Evolutionary conservation across 2,329 filamentous ascomycete species (phyloP), one percentile per base, ranked within the genome.

Genomic region (Fusarium mangiferae): DNA sequence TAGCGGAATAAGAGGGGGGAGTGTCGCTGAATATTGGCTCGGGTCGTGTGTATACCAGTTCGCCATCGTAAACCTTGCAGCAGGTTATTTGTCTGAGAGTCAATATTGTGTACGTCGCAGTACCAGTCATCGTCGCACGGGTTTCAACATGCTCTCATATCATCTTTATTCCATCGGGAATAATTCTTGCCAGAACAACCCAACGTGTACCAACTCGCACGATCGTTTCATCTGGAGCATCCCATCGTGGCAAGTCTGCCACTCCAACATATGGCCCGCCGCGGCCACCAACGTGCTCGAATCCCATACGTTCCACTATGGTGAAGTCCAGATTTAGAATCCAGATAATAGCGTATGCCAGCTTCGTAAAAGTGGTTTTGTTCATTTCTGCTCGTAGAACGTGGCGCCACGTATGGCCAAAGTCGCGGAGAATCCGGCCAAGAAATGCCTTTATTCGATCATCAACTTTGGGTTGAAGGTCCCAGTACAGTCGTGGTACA

Each of bases 401-500:
- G 59, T 78, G 76, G 9, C 76, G 76, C 77, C 74, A 77, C 15
- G 49, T 55, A 38, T 70, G 51, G 4, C 57, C 59, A 68, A 77
- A 76, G 44, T 77, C 72, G 45, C 30, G 24, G 12, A 78, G 54
- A 0, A 77, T 18, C 8, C 44, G 48, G 8, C 68, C 68, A 20
- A 75, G 36, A 22, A 77, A 75, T 44, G 66, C 22, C n/a, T 26
- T 69, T 39, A n/a, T 12, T 22, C 68, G 38, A 7, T 60, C 59
- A 26, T 49, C 2, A 3, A 7, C 3, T 14, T 72, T 18, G 15
- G 70, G 14, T 24, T 70, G 42, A 20, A 72, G 72, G 17, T 72
- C 58, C 75, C 72, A 76, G 56, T 67, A 70, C 8, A 62, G 73
- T 24, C 10, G 60, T 55, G 58, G 51, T 15, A 72, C 45, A 49